Conservation (phyloP, 169 alveolate species). For the Plasmodium fragile region DNA sequence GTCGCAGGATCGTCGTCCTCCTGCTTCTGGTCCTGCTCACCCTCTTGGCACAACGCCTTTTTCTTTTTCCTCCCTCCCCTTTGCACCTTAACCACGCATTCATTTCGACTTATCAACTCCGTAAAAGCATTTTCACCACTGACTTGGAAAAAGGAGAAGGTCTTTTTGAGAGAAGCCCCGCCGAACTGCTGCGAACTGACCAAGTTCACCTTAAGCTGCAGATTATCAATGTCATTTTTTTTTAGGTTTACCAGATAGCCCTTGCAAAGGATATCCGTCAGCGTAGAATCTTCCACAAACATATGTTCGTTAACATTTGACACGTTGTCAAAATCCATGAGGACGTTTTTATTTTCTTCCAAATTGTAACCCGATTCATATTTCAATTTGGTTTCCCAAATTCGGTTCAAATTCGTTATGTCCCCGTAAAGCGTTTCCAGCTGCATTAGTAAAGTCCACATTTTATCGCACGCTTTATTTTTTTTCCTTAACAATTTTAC, state of each 20-base stretch:
- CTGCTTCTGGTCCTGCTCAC: neutral
- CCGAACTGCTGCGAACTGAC: constrained; percentile 65
- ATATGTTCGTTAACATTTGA: constrained; percentile 12
- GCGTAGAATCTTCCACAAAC: constrained; percentile 24
- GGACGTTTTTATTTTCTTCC: constrained; percentile 69
- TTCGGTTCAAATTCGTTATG: constrained; percentile 29
- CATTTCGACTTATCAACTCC: neutral
- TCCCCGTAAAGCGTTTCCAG: constrained; percentile 67
- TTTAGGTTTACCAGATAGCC: constrained; percentile 66
- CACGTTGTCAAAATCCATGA: constrained; percentile 31
- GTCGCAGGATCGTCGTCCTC: neutral
- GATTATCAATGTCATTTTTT: constrained; percentile 59
- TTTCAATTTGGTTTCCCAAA: constrained; percentile 47
- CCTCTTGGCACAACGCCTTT: neutral
- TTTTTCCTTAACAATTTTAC: constrained; percentile 55
- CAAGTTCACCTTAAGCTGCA: constrained; percentile 51
- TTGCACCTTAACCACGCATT: neutral
- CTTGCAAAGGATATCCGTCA: constrained; percentile 54
- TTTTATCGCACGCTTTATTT: constrained; percentile 53
- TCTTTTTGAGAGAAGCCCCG: constrained; percentile 44
- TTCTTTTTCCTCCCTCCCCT: neutral
- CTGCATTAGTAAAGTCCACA: constrained; percentile 60
- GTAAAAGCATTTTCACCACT: constrained; percentile 6
- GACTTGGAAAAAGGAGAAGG: constrained; percentile 25
- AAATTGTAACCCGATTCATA: constrained; percentile 72